Evolutionary conservation across 306 rosid species (phyloP), one percentile per base, ranked within the genome.

Genomic region (Amphicarpaea edgeworthii): DNA sequence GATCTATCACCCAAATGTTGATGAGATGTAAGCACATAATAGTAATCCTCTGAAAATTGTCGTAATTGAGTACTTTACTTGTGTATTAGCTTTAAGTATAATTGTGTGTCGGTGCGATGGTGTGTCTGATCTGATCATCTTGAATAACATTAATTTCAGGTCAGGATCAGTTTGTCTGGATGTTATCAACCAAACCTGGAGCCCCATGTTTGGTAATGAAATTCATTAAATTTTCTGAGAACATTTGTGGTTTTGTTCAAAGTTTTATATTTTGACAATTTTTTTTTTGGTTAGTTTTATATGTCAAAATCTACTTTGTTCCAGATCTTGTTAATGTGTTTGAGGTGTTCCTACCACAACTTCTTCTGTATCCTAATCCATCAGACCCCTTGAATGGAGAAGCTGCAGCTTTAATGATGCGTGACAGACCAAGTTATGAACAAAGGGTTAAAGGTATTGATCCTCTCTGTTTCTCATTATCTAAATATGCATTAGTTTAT

Each of bases 1-100:
- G 83, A 84, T 84, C 81, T 84, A 84, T 66, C 88, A 84, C 62
- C 88, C 88, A 19, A 84, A 84, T 84, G 88, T 84, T 67, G 88
- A 84, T 73, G 88, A 84, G 75, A 84, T 81, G 88, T 84, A 70
- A 77, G 88, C 71, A 59, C 9, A 12, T 0, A 12, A 16, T 66
- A 68, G 43, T 72, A 20, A 26, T 71, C 42, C n/a, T 40, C 66
- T 38, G 37, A 45, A n/a, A 11, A 15, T 76, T 19, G 4, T 68
- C n/a, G 28, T 2, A 64, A 10, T 30, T 49, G 62, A 9, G 77
- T 60, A 41, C 54, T 68, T 49, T 49, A 21, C 70, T 37, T 34
- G 20, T 68, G 32, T 23, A 10, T 30, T 45, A 43, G n/a, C 50
- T 75, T 19, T 28, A 55, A 37, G 43, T 45, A 59, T 20, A 16